A percentile compares a stretch with the other conserved stretches of the same genome.
Conservation (phyloP, 306 rosid species). For the Gillenia trifoliata region DNA sequence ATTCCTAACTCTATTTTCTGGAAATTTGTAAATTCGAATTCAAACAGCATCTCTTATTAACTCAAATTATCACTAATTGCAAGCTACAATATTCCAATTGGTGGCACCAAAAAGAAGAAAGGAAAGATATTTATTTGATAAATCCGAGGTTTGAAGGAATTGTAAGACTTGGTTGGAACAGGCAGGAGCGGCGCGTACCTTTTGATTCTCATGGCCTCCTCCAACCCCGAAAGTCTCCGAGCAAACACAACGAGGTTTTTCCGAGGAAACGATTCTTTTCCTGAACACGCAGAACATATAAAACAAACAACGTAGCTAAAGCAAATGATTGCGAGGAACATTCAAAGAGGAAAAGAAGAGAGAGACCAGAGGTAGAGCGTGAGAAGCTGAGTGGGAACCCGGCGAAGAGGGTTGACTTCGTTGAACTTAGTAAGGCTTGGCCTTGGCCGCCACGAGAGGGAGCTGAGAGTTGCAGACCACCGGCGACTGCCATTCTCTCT, state of each 20-base stretch:
- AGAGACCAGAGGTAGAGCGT: conserved; percentile 24
- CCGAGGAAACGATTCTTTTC: conserved; percentile 27
- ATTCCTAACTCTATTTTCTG: not conserved
- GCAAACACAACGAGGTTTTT: conserved; percentile 45
- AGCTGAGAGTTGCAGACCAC: conserved; percentile 40
- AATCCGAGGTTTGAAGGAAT: not conserved
- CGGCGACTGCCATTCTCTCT: conserved; percentile 43
- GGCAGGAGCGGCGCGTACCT: conserved; percentile 35
- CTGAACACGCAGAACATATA: conserved; percentile 20
- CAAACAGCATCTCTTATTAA: too few relatives aligned
- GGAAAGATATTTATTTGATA: not conserved
- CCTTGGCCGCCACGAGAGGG: conserved; percentile 45
- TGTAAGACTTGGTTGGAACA: not conserved
- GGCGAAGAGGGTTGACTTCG: conserved; percentile 26
- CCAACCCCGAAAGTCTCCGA: conserved; percentile 57
- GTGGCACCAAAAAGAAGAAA: not conserved
- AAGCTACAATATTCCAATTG: not conserved
- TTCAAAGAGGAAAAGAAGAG: not conserved
- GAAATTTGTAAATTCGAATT: too few relatives aligned
- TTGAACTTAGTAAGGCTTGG: conserved; percentile 20
- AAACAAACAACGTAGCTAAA: not conserved
- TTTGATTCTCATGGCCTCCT: conserved; percentile 71
- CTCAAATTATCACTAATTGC: too few relatives aligned
- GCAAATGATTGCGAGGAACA: not conserved
- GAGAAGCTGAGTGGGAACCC: conserved; percentile 32